Evolutionary conservation across 2,329 filamentous ascomycete species (phyloP), one percentile per base, ranked within the genome.

Genomic region (Orbilia blumenaviensis): DNA sequence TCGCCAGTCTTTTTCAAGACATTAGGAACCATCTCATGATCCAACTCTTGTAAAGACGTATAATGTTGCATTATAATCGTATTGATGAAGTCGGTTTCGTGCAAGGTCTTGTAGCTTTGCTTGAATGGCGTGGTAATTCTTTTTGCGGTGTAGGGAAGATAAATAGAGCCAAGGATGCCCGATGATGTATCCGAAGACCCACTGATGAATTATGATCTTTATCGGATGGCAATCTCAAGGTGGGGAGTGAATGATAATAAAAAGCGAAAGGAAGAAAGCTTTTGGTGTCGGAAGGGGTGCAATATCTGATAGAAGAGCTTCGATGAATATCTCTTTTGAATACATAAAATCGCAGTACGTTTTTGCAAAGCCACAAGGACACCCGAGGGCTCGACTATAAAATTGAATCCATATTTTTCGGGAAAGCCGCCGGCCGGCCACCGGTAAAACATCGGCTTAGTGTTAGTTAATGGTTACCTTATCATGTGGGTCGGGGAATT

Each of bases 31-130:
- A 42, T 54, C 25, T 72, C 74, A 71, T 74, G 69, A 72, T 78
- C 61, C 50, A 63, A 78, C 63, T 77, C 74, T 80, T 38, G 41
- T 46, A 27, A 60, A 67, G 66, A 60, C 52, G 67, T 61, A 72
- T 64, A 77, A 77, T 72, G 66, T 77, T 75, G 71, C 63, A 75
- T 75, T 75, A 75, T 74, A 23, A 23, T 75, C 34, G 54, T 75
- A 48, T 67, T 67, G 58, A 32, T 58, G 67, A 29, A 68, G 71
- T 67, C 71, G 71, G 66, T 63, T 63, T 63, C 36, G 63, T 75
- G 34, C 27, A 48, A 56, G 71, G 71, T 67, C 44, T 62, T 56
- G 60, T 46, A 34, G 52, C 27, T 44, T 66, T 62, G 71, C 64
- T 75, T 41, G 21, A 36, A 29, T 75, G 71, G 71, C 71, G 71